Evolutionary conservation across 2,329 filamentous ascomycete species (phyloP), one percentile per base, ranked within the genome.

Genomic region (Fusarium liriodendri): DNA sequence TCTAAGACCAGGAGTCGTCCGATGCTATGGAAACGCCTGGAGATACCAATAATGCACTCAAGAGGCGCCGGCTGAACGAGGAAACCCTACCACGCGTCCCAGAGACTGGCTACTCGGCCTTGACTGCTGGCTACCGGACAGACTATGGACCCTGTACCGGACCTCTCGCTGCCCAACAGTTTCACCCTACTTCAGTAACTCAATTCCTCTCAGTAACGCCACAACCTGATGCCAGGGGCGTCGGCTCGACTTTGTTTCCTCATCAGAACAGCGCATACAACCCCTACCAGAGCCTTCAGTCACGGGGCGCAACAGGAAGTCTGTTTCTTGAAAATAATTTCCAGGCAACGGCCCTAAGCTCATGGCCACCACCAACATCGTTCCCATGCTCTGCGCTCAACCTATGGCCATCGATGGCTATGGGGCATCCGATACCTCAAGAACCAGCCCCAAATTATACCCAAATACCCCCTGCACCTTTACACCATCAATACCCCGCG

Each of bases 51-150:
- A 35, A 32, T 45, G 11, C 16, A 0, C 27, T 27, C 14, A 70
- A 71, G 20, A 45, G 69, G n/a, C 62, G 40, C 10, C 63, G 69
- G 0, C 8, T 57, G 2, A 14, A 67, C 14, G 29, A 62, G 4
- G 47, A 69, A 59, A 55, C 13, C 13, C 14, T 18, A 18, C 10
- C 33, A 13, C n/a, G 35, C 9, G 1, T 1, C 2, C 25, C 32
- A 35, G 10, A 27, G 5, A 6, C 14, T 6, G 14, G 11, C 5
- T 14, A 8, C 13, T n/a, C 20, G 14, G 6, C 27, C 33, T 25
- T 11, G 6, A 3, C 27, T 7, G 5, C n/a, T 2, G 11, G 61
- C 11, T 20, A 14, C 1, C 61, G 65, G 9, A 11, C n/a, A 50
- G 25, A 14, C 25, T 6, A 45, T 18, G 32, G 25, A 18, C 2